Evolutionary conservation across 176 grass and related monocot genomes (phyloP).

Genomic region (Eleusine coracana): DNA sequence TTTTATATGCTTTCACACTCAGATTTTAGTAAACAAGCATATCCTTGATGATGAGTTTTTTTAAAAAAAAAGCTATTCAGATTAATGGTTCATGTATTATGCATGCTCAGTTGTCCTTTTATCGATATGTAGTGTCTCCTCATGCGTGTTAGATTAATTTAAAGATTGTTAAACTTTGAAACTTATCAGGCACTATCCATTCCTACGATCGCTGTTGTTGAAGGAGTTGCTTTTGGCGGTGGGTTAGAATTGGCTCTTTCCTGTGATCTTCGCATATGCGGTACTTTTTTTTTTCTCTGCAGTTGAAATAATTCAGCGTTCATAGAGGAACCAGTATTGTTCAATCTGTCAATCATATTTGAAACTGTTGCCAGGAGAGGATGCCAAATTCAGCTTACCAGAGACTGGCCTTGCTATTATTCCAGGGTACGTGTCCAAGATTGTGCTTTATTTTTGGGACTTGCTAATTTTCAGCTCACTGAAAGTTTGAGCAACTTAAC

Average conservation of each 20-base stretch:
- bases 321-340: not conserved
- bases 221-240: conserved; percentile 90
- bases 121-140: not conserved
- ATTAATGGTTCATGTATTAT: conserved; percentile 19
- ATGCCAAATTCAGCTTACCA: conserved; percentile 83
- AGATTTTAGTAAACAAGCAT: conserved; percentile 1
- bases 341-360: not conserved
- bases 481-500: too few relatives aligned
- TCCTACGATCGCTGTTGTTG: conserved; percentile 82
- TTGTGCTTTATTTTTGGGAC: conserved; percentile 10
- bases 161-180: conserved; percentile 19
- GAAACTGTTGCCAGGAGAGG: conserved; percentile 48
- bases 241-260: conserved; percentile 91
- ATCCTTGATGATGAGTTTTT: not conserved
- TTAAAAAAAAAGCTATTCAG: not conserved
- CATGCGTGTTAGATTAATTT: not conserved
- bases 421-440: conserved; percentile 70
- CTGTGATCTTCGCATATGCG: conserved; percentile 88
- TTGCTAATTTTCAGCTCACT: too few relatives aligned
- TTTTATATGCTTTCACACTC: conserved; percentile 4
- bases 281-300: conserved; percentile 45
- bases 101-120: not conserved
- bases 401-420: conserved; percentile 98
- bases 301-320: not conserved
- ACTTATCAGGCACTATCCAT: conserved; percentile 68